phyloP scores from a whole-genome alignment of 495 filamentous ascomycete species.

The Astrocystis sublimbata region DNA sequence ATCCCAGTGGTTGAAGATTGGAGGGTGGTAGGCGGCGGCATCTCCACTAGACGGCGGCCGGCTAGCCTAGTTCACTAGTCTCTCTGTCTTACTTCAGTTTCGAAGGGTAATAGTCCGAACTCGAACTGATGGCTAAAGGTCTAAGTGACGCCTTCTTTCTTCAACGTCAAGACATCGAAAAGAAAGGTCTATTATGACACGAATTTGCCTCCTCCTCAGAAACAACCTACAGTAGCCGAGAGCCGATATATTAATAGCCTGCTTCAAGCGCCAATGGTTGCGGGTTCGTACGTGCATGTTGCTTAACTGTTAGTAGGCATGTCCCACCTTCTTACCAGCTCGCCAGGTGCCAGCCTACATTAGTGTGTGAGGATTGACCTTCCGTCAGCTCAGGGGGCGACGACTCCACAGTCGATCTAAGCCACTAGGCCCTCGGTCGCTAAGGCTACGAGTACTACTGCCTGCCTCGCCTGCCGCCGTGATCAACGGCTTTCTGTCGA shows the following conservation, averaged over 20 bases:
- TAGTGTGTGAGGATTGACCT: neutral
- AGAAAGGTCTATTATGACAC: neutral
- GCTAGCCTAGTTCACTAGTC: neutral
- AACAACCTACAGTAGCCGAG: neutral
- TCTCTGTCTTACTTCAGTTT: neutral
- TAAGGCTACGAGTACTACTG: no score
- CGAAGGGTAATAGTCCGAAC: neutral
- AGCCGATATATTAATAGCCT: constrained; percentile 9
- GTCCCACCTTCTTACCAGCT: neutral
- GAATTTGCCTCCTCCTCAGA: no score
- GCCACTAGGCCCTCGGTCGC: no score
- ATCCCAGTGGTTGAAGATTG: constrained; percentile 24
- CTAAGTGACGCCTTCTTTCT: neutral
- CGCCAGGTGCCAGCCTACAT: neutral
- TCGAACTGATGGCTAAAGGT: neutral
- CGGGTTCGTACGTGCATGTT: neutral
- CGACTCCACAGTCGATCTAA: no score
- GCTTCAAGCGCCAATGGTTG: constrained; percentile 11
- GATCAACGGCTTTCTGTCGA: neutral
- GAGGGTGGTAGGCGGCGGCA: constrained; percentile 27
- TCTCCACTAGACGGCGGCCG: constrained; percentile 6
- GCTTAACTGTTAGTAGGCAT: neutral
- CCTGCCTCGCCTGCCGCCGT: neutral
- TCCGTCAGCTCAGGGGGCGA: neutral
- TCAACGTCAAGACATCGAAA: neutral